Evolutionary conservation across 192 early-diverging fungal species (phyloP).

Genomic region (Podila epicladia): DNA sequence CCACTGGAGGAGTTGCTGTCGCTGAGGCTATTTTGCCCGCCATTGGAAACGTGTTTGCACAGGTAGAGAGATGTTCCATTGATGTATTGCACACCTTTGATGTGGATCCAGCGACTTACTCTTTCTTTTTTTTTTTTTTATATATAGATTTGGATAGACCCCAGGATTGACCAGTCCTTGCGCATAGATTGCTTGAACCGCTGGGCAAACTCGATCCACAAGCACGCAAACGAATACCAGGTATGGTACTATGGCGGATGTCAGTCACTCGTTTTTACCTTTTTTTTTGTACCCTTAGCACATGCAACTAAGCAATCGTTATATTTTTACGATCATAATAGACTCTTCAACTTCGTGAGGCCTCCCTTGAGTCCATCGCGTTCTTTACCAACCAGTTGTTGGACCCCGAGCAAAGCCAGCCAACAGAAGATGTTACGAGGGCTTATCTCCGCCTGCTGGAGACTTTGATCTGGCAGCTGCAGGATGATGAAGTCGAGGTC

Average conservation of each 20-base stretch:
- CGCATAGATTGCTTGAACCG: conserved; percentile 50
- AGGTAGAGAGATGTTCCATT: conserved; percentile 31
- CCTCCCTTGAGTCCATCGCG: conserved; percentile 55
- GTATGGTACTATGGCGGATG: conserved; percentile 23
- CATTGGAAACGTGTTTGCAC: conserved; percentile 59
- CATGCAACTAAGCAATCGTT: neutral
- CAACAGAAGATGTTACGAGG: conserved; percentile 49
- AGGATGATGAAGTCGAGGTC: conserved; percentile 86
- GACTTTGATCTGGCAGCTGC: conserved; percentile 65
- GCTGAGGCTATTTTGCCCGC: conserved; percentile 69
- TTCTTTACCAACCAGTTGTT: conserved; percentile 49
- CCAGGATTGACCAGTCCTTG: conserved; percentile 15
- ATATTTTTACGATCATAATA: conserved; percentile 4
- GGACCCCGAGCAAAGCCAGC: conserved; percentile 50
- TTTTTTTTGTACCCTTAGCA: no score
- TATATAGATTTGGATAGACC: conserved; percentile 39
- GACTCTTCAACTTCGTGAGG: conserved; percentile 66
- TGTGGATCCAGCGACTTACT: neutral
- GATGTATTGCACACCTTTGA: neutral
- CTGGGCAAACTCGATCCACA: conserved; percentile 50
- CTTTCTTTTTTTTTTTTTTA: conserved; percentile 6
- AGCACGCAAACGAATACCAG: conserved; percentile 55
- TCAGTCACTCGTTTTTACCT: no score
- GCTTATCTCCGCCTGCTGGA: conserved; percentile 44
- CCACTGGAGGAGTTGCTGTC: conserved; percentile 58